Percentiles rank a stretch among this genome's conserved stretches.
Conservation (phyloP, 2,329 filamentous ascomycete genomes). For the Fusarium cicatricum region DNA sequence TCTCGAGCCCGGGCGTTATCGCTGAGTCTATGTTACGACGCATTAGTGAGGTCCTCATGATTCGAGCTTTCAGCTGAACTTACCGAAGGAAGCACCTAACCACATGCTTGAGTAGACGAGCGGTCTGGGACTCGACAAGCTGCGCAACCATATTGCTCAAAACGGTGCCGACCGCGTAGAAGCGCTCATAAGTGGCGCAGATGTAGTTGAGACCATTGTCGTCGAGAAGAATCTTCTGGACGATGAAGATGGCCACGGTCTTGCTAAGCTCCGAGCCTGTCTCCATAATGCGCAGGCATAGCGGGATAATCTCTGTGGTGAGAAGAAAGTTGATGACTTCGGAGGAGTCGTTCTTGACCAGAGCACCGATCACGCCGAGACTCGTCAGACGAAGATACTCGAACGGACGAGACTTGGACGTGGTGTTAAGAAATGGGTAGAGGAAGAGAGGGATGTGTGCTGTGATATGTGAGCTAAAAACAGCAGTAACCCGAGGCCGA, state of each 20-base stretch:
- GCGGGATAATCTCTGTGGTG: constrained; percentile 97
- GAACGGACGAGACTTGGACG: constrained; percentile 96
- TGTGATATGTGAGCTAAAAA: constrained; percentile 49
- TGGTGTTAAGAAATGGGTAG: constrained; percentile 98
- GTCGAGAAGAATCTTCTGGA: constrained; percentile 97
- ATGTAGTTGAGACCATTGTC: constrained; percentile 98
- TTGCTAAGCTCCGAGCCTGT: constrained; percentile 98
- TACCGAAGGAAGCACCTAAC: constrained; percentile 96
- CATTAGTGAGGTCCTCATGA: constrained; percentile 17
- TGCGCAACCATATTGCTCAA: constrained; percentile 99
- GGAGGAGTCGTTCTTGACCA: constrained; percentile 98
- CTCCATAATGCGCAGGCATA: constrained; percentile 99
- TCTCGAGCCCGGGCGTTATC: constrained; percentile 97
- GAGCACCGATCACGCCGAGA: constrained; percentile 92
- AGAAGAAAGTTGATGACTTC: constrained; percentile 99
- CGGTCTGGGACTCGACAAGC: constrained; percentile 96
- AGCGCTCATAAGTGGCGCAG: constrained; percentile 97
- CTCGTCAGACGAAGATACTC: constrained; percentile 97
- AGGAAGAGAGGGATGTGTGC: constrained; percentile 97
- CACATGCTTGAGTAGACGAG: constrained; percentile 94
- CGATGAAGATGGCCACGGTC: constrained; percentile 99
- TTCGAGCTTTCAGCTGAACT: constrained; percentile 44
- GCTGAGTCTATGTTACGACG: constrained; percentile 70
- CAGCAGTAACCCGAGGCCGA: not conserved
- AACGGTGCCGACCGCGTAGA: constrained; percentile 97